These are phyloP conservation scores for Malassezia japonica DNA, from an alignment of 1,284 basidiomycete genomes.

Conservation along the genomic window DNA sequence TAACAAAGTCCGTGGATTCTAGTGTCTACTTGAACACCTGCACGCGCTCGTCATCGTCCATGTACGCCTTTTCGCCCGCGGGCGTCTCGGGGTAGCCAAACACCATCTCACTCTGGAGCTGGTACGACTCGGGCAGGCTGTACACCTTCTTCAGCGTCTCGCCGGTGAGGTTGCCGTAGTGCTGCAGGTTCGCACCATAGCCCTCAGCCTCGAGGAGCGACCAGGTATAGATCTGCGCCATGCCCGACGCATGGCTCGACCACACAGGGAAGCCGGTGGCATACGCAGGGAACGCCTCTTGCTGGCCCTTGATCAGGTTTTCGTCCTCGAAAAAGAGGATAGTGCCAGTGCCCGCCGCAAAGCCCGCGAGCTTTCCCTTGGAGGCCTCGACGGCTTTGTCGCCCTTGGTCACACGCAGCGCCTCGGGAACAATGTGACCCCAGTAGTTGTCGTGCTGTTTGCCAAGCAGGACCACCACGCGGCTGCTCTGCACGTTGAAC, in stretches of 20 bases:
- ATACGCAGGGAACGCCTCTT: constrained; percentile 50
- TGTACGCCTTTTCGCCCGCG: constrained; percentile 48
- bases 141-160: constrained; percentile 43
- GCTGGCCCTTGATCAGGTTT: constrained; percentile 28
- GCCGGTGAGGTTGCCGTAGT: constrained; percentile 33
- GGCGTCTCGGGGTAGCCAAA: constrained; percentile 50
- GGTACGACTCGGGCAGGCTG: constrained; percentile 49
- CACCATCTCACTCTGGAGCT: constrained; percentile 50
- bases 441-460: constrained; percentile 51
- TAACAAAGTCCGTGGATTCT: no score
- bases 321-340: constrained; percentile 50
- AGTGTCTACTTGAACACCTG: constrained; percentile 27
- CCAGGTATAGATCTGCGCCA: constrained; percentile 51
- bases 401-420: constrained; percentile 30
- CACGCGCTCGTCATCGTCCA: constrained; percentile 49
- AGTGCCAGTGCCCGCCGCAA: constrained; percentile 51
- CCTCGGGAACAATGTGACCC: constrained; percentile 43
- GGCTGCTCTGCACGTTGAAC: constrained; percentile 52
- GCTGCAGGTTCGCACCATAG: constrained; percentile 51
- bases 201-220: constrained; percentile 51
- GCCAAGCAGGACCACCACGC: constrained; percentile 51
- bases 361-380: constrained; percentile 40
- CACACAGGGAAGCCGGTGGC: constrained; percentile 48
- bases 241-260: constrained; percentile 33
- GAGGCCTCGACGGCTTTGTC: constrained; percentile 24